Conservation (phyloP, 2,329 filamentous ascomycete genomes). For the Pseudopyrenochaeta lycopersici region DNA sequence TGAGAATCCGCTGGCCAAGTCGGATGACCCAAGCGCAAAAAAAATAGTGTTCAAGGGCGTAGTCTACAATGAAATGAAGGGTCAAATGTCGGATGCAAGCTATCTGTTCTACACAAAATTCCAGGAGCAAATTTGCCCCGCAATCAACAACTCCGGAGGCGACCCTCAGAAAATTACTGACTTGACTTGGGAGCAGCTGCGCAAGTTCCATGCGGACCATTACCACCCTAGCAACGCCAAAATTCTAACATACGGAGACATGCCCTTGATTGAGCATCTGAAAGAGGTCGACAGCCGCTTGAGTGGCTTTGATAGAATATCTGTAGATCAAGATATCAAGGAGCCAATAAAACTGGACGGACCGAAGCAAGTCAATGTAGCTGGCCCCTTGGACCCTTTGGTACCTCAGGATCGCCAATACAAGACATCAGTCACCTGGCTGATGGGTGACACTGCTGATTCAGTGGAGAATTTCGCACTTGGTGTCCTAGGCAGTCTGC, state of each 20-base stretch:
- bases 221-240: constrained; percentile 99
- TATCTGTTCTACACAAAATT: constrained; percentile 97
- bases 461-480: constrained; percentile 89
- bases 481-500: constrained; percentile 79
- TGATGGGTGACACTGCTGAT: constrained; percentile 83
- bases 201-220: constrained; percentile 87
- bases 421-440: constrained; percentile 94
- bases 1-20: constrained; percentile 73
- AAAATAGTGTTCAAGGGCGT: constrained; percentile 94
- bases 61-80: constrained; percentile 99
- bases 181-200: constrained; percentile 88
- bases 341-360: constrained; percentile 76
- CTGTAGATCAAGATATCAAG: constrained; percentile 77
- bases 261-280: constrained; percentile 84
- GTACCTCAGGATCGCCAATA: constrained; percentile 86
- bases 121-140: constrained; percentile 92
- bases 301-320: constrained; percentile 74
- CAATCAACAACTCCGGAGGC: constrained; percentile 94
- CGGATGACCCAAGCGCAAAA: constrained; percentile 63
- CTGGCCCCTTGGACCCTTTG: constrained; percentile 86
- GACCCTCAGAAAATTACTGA: constrained; percentile 97
- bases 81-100: constrained; percentile 95
- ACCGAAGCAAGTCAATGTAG: constrained; percentile 73
- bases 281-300: constrained; percentile 80
- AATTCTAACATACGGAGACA: constrained; percentile 92